A percentile compares a stretch with the other conserved stretches of the same genome.
Evolutionary conservation across 2,329 filamentous ascomycete genomes (phyloP).

Genomic region (Trichophyton rubrum): DNA sequence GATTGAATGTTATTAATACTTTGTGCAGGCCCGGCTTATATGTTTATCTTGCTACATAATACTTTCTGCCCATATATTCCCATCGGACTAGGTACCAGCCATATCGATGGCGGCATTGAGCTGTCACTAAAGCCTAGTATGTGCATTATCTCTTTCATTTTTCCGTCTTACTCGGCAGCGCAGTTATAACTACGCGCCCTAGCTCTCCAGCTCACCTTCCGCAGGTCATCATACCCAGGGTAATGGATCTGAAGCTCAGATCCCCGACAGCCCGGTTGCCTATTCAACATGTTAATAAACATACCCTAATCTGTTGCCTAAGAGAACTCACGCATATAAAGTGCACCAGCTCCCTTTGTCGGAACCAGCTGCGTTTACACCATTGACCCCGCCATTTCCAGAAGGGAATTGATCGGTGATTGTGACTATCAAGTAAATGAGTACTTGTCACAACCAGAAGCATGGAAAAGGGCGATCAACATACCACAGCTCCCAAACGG

Average conservation of each 20-base stretch:
- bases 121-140: too few species aligned
- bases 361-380: neutral
- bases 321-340: neutral
- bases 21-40: too few species aligned
- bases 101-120: too few species aligned
- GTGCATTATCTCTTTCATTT: neutral
- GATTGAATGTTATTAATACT: too few species aligned
- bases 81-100: too few species aligned
- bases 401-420: conserved; percentile 4
- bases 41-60: too few species aligned
- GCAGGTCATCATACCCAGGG: conserved; percentile 4
- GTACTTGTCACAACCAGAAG: neutral
- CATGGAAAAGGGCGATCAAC: neutral
- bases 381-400: neutral
- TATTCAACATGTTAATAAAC: neutral
- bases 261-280: conserved; percentile 3
- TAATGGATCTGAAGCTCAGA: conserved; percentile 5
- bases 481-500: conserved; percentile 1
- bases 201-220: conserved; percentile 1
- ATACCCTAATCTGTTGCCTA: neutral
- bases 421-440: neutral
- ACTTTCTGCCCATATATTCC: too few species aligned
- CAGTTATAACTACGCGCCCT: conserved; percentile 5
- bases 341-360: conserved; percentile 4
- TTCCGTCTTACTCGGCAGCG: neutral